Evolutionary conservation across 805 yeast species (phyloP).

Genomic region (Hanseniaspora occidentalis): DNA sequence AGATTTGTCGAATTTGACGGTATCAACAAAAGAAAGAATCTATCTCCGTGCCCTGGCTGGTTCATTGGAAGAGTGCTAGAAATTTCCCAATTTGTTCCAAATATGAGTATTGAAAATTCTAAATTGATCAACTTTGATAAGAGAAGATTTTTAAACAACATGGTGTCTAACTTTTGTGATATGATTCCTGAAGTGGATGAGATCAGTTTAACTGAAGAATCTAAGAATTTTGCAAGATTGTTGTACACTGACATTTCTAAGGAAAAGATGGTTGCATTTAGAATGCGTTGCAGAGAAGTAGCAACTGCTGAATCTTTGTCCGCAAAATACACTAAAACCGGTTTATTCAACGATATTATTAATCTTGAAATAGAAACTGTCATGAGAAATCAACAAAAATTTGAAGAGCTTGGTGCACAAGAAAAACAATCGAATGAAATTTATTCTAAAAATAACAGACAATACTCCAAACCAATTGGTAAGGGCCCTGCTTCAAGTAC

Average conservation of each 20-base stretch:
- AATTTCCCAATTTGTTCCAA: constrained; percentile 65
- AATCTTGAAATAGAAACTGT: constrained; percentile 38
- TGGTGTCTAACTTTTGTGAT: constrained; percentile 41
- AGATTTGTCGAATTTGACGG: constrained; percentile 24
- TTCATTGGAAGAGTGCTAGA: constrained; percentile 67
- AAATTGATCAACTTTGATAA: constrained; percentile 76
- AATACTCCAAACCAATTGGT: not conserved
- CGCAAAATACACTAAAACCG: constrained; percentile 24
- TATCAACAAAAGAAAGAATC: constrained; percentile 26
- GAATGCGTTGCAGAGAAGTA: constrained; percentile 26
- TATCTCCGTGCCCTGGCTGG: constrained; percentile 91
- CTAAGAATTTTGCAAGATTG: constrained; percentile 11
- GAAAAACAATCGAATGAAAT: constrained; percentile 27
- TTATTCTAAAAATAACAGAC: constrained; percentile 11
- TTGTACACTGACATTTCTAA: constrained; percentile 20
- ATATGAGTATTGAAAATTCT: constrained; percentile 54
- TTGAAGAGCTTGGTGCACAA: constrained; percentile 26
- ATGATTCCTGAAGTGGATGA: constrained; percentile 21
- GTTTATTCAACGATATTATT: constrained; percentile 35
- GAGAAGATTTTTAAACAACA: constrained; percentile 52
- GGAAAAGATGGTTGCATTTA: constrained; percentile 14
- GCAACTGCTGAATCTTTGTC: constrained; percentile 33
- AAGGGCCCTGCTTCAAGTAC: constrained; percentile 5
- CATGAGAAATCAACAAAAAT: constrained; percentile 38
- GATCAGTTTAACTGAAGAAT: constrained; percentile 5